A percentile compares a stretch with the other conserved stretches of the same genome.
phyloP scores from a whole-genome alignment of 768 basidiomycete genomes.

The Asterophora lycoperdoides region DNA sequence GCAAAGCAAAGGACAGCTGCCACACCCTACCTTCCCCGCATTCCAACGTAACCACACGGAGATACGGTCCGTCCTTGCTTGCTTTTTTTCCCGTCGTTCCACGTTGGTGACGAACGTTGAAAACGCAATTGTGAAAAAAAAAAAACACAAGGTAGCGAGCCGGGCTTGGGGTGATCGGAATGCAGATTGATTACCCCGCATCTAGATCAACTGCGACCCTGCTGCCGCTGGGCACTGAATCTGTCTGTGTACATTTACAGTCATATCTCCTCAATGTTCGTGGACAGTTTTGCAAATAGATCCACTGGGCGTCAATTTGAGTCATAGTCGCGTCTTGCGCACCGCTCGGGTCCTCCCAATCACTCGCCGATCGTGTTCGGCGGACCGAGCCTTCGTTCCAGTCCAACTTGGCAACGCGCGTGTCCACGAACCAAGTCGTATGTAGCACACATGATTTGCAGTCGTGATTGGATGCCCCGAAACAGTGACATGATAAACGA shows the following conservation, averaged over 20 bases:
- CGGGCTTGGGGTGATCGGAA: conserved; percentile 1
- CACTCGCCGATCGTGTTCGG: neutral
- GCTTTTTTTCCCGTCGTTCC: neutral
- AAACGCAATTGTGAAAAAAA: conserved; percentile 4
- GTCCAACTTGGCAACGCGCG: too few relatives aligned
- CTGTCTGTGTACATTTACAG: too few relatives aligned
- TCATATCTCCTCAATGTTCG: too few relatives aligned
- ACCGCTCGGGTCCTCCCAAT: too few relatives aligned
- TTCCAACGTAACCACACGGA: neutral
- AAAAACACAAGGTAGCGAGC: neutral
- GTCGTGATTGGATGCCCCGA: too few relatives aligned
- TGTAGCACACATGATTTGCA: too few relatives aligned
- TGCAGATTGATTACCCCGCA: conserved; percentile 14
- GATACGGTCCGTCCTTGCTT: neutral
- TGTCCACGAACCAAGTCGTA: too few relatives aligned
- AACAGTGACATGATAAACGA: too few relatives aligned
- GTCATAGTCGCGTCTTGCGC: too few relatives aligned
- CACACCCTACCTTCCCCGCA: conserved; percentile 2
- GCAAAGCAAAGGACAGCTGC: conserved; percentile 1
- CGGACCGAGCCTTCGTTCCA: neutral
- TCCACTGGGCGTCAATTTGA: too few relatives aligned
- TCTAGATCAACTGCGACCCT: neutral
- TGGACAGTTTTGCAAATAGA: too few relatives aligned
- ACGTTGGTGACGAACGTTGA: conserved; percentile 3
- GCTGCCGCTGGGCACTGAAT: too few relatives aligned